Evolutionary conservation across 768 basidiomycete species (phyloP).

Genomic region (Tephrocybe sp.): DNA sequence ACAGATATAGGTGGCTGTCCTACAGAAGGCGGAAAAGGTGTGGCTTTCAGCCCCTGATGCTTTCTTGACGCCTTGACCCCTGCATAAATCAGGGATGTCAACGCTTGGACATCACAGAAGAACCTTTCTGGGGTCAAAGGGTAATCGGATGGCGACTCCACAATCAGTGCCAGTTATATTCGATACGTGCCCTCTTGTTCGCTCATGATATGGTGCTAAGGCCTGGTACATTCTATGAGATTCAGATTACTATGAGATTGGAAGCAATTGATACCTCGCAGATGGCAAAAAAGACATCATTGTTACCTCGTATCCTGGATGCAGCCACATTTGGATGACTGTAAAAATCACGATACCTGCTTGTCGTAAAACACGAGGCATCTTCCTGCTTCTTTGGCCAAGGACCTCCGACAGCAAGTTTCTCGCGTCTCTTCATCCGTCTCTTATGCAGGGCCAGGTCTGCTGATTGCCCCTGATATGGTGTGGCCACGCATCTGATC

Average conservation of each 20-base stretch:
- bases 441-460: constrained; percentile 8
- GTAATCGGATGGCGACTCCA: background rate
- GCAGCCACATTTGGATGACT: background rate
- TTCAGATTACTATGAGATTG: background rate
- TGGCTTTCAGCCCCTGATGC: background rate
- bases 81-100: no score
- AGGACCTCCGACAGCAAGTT: constrained; percentile 3
- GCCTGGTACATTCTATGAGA: constrained; percentile 1
- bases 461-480: constrained; percentile 22
- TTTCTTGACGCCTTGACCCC: no score
- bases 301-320: background rate
- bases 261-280: no score
- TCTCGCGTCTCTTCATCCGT: constrained; percentile 1
- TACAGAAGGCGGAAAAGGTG: background rate
- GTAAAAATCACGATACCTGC: background rate
- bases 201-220: background rate
- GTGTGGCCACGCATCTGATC: constrained; percentile 16
- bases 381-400: constrained; percentile 4
- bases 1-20: background rate
- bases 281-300: no score
- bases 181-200: background rate
- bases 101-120: background rate
- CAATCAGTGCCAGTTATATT: no score
- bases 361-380: constrained; percentile 16
- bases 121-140: background rate